Base-by-base conservation (phyloP, 176 grass and related monocot species). In the Oryza glaberrima region DNA sequence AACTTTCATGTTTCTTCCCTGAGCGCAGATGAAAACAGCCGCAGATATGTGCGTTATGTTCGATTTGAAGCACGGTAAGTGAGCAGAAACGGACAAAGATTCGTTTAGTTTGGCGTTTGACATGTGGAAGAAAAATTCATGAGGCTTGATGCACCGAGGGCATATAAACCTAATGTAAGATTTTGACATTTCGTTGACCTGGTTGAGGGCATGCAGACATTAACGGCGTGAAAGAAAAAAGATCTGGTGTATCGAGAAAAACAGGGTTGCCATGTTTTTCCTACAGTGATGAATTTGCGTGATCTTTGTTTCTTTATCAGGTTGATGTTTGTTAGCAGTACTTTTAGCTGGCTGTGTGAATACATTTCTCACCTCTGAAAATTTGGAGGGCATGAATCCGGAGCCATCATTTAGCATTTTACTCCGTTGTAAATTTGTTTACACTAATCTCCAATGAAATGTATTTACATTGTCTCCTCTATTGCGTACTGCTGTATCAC, bases 11-110 rank as follows among this genome's bases (percentile, higher is more conserved):
- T 80, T 32, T 45, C 3, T 76, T 75, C 36, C 51, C 44, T 14
- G 51, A 25, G 40, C 91, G 47, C 78, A 93, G 91, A 90, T 93
- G 91, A 96, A 93, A 91, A 91, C 94, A 83, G 94, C 94, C 60
- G 84, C 84, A 8, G 91, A 96, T 69, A 71, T 89, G 0, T 96
- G 94, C 3, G 91, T 96, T 40, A 30, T 70, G 19, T 90, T 81
- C 88, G 91, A 93, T 86, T 76, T 17, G 35, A 93, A 96, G 83
- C 78, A 86, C 23, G 49, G 74, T 65, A 96, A 89, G 34, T 93
- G 86, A 95, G 48, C 63, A 89, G 12, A 54, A 72, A 83, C 8
- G 9, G 67, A 4, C 19, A 0, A n/a, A 22, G 17, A 20, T 61
- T 77, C 35, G 2, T 82, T 82, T 13, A 6, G 26, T 90, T 77